Evolutionary conservation across 495 filamentous ascomycete genomes (phyloP), one percentile per base, ranked within the genome.

Genomic region (Podospora anserina): DNA sequence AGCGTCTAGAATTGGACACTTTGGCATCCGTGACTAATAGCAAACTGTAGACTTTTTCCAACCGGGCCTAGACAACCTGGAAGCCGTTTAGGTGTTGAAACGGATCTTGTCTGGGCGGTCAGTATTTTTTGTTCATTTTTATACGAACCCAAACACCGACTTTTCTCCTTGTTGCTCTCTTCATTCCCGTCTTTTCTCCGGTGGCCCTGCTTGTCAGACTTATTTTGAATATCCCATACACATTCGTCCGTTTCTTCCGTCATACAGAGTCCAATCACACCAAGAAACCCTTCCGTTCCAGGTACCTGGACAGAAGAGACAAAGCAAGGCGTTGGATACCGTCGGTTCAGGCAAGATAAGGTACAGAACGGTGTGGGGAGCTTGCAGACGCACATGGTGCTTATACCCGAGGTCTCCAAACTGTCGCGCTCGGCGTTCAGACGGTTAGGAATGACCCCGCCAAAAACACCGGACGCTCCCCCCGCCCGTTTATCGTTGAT

Each of bases 401-500:
- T 49, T 49, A 49, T 49, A 49, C 69, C 72, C 72, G 72, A 74
- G 72, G 72, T 72, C 61, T 72, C 65, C 67, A 78, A 72, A 27
- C 71, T 80, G 74, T 70, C 67, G 58, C 73, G 75, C 68, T 68
- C 70, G 70, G 70, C 66, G 66, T 61, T 74, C 63, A 71, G 71
- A 73, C 73, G 71, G 70, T 39, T 70, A 62, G 69, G 70, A 44
- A 79, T 82, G 79, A 79, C 81, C 81, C 81, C 77, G 80, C 79
- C 69, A 67, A 69, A 66, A 23, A 65, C 74, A 70, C 79, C 88
- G 84, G 88, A 87, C 75, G 79, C 83, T 81, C 82, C 88, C 79
- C 82, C 85, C 83, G 84, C 88, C 74, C 89, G 92, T 63, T 81
- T 94, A 58, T 89, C 88, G 74, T 86, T 93, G 78, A 93, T 96